These are phyloP conservation scores for Umbelopsis sp. DNA, from an alignment of 371 early-diverging fungal genomes.

Conservation along the genomic window DNA sequence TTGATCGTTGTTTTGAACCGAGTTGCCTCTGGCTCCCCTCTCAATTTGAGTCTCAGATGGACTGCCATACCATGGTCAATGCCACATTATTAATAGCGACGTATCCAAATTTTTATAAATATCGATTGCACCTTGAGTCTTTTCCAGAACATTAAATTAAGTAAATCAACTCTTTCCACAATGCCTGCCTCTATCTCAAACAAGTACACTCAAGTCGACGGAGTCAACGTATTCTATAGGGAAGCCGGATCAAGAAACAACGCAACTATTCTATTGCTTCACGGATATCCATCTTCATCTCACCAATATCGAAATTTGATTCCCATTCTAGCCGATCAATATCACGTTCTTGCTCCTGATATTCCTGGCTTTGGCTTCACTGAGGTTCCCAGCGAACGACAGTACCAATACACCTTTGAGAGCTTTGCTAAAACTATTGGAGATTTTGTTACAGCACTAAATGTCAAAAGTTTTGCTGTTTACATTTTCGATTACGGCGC, in stretches of 20 bases:
- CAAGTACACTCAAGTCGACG: not conserved
- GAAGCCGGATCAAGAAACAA: not conserved
- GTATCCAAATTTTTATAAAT: too few species aligned
- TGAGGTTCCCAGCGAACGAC: not conserved
- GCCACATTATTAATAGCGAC: too few species aligned
- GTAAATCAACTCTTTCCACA: not conserved
- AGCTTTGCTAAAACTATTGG: slow-evolving; percentile 22
- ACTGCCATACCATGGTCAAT: too few species aligned
- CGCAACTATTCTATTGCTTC: slow-evolving; percentile 9
- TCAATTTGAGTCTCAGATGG: too few species aligned
- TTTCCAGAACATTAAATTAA: not conserved
- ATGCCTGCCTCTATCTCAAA: not conserved
- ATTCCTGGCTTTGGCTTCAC: slow-evolving; percentile 25
- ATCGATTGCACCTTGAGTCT: too few species aligned
- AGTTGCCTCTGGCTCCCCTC: too few species aligned
- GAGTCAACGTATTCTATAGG: slow-evolving; percentile 10
- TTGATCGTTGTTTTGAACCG: too few species aligned
- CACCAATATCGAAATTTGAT: slow-evolving; percentile 24
- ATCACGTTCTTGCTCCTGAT: slow-evolving; percentile 23
- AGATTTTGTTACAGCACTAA: not conserved
- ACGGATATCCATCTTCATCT: slow-evolving; percentile 26
- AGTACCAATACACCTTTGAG: slow-evolving; percentile 23
- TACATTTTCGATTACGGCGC: slow-evolving; percentile 25
- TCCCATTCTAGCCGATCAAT: slow-evolving; percentile 21
- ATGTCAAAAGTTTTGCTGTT: slow-evolving; percentile 17